Evolutionary conservation across 169 alveolate species (phyloP).

Genomic region (Eimeria sp.): DNA sequence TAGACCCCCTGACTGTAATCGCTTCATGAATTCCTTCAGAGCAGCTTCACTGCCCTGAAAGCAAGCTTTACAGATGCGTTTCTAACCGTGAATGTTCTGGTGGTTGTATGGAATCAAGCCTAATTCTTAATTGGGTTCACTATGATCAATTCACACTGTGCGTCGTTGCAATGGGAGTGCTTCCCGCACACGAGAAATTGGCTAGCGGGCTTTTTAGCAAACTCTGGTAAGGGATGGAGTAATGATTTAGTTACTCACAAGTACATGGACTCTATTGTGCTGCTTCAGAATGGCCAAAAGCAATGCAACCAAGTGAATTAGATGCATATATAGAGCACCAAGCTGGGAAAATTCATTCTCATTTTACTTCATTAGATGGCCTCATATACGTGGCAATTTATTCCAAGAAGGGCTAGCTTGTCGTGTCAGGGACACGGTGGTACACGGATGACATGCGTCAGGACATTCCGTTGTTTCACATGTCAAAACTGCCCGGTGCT

Average conservation of each 20-base stretch:
- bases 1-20: conserved; percentile 13
- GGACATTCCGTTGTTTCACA: background rate
- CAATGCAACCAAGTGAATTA: background rate
- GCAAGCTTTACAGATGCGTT: conserved; percentile 6
- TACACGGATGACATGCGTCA: background rate
- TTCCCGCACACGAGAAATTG: background rate
- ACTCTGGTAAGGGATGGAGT: background rate
- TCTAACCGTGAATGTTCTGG: background rate
- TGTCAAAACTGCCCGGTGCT: background rate
- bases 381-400: background rate
- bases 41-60: conserved; percentile 71
- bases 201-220: background rate
- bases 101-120: background rate
- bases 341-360: background rate
- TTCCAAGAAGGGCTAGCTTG: background rate
- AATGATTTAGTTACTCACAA: background rate
- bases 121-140: background rate
- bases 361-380: background rate
- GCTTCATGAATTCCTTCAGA: conserved; percentile 50
- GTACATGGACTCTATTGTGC: background rate
- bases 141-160: background rate
- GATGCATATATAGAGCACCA: background rate
- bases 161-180: background rate
- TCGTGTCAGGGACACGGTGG: background rate
- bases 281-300: background rate